Conservation (phyloP, 2,329 filamentous ascomycete species). For the Colletotrichum graminicola region DNA sequence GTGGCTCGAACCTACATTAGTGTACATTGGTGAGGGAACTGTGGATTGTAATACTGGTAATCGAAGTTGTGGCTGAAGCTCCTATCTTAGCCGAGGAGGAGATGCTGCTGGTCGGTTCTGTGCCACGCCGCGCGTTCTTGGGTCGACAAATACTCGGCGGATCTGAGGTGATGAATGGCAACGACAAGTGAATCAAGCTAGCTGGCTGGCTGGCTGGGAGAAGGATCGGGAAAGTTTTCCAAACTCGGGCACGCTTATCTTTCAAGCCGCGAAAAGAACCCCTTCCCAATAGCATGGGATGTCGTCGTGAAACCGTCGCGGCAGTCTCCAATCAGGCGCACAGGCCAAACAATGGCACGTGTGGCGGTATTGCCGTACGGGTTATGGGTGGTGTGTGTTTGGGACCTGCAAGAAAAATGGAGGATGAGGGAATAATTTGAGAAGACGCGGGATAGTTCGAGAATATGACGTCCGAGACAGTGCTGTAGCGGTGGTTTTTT, state of each 20-base stretch:
- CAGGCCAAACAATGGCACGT: constrained; percentile 3
- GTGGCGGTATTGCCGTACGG: neutral
- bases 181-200: neutral
- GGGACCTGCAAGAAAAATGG: neutral
- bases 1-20: neutral
- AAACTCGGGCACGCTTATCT: neutral
- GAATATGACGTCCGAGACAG: neutral
- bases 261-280: neutral
- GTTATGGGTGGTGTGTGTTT: neutral
- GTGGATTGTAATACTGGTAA: neutral
- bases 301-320: neutral
- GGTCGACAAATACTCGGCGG: neutral
- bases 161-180: neutral
- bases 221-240: neutral
- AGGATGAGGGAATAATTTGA: neutral
- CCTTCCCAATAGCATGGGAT: neutral
- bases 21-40: neutral
- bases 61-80: neutral
- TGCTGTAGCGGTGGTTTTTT: neutral
- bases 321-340: neutral
- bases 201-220: neutral
- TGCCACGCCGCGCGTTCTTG: neutral
- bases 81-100: neutral
- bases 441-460: too few species aligned
- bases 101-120: neutral